phyloP scores from a whole-genome alignment of 306 rosid genomes.

The Inga leiocalycina region DNA sequence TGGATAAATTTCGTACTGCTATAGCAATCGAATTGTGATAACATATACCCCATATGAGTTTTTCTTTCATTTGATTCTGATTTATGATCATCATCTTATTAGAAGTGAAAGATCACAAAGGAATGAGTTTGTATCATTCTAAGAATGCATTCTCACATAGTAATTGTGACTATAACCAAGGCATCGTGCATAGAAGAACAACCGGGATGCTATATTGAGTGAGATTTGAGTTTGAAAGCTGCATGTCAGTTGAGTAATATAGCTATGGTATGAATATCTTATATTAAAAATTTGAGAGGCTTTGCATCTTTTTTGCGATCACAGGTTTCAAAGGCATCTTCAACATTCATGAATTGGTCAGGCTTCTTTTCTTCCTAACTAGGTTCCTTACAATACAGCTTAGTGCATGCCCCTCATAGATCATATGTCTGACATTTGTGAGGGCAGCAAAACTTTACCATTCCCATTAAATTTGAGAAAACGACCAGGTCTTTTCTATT shows the following conservation, averaged over 20 bases:
- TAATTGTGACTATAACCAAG: not conserved
- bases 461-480: not conserved
- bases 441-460: not conserved
- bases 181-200: not conserved
- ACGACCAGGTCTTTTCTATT: not conserved
- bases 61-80: not conserved
- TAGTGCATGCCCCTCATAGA: not conserved
- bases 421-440: not conserved
- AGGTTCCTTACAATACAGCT: not conserved
- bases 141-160: not conserved
- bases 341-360: not conserved
- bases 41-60: not conserved
- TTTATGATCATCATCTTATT: not conserved
- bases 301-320: not conserved
- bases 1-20: not conserved
- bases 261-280: slow-evolving; percentile 3
- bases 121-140: not conserved
- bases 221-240: slow-evolving; percentile 9
- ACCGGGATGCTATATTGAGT: not conserved
- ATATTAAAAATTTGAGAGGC: not conserved
- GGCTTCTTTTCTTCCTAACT: not conserved
- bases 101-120: not conserved
- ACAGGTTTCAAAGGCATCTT: not conserved
- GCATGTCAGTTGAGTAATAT: not conserved
- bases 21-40: not conserved